phyloP scores from a whole-genome alignment of 495 filamentous ascomycete genomes.

The Penicillium daleae region DNA sequence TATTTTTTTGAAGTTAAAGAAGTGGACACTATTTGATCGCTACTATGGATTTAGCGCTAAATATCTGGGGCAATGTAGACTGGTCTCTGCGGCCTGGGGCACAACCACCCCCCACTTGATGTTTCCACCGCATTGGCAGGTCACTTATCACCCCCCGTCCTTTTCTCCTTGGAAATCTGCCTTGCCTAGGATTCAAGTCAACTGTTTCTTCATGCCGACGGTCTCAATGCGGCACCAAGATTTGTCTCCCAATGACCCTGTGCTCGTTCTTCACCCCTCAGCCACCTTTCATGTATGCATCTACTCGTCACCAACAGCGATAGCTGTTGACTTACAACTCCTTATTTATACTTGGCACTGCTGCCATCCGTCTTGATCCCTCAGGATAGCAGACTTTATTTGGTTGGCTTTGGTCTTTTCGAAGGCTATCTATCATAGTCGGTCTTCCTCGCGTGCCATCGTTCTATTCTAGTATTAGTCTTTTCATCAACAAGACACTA shows the following conservation, averaged over 20 bases:
- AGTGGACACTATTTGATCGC: constrained; percentile 25
- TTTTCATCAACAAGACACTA: constrained; percentile 3
- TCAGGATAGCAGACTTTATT: constrained; percentile 18
- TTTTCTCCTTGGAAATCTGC: constrained; percentile 38
- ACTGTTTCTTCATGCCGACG: constrained; percentile 29
- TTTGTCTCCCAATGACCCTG: constrained; percentile 33
- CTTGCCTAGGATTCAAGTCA: constrained; percentile 42
- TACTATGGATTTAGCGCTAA: constrained; percentile 42
- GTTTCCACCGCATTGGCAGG: constrained; percentile 35
- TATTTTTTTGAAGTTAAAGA: constrained; percentile 14
- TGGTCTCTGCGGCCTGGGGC: constrained; percentile 34
- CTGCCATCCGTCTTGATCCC: constrained; percentile 12
- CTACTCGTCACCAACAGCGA: constrained; percentile 27
- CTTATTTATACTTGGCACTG: constrained; percentile 31
- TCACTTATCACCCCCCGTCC: not conserved
- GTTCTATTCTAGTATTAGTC: not conserved
- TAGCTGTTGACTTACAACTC: constrained; percentile 26
- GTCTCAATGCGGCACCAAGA: constrained; percentile 31
- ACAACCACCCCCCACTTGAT: constrained; percentile 26
- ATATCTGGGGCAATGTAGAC: constrained; percentile 23
- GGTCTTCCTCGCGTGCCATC: not conserved
- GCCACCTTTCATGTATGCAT: constrained; percentile 38
- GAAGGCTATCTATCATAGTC: not conserved
- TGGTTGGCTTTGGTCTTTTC: constrained; percentile 14
- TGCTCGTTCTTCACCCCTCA: constrained; percentile 34